Evolutionary conservation across 2,329 filamentous ascomycete species (phyloP).

Genomic region (Colletotrichum brevisporum): DNA sequence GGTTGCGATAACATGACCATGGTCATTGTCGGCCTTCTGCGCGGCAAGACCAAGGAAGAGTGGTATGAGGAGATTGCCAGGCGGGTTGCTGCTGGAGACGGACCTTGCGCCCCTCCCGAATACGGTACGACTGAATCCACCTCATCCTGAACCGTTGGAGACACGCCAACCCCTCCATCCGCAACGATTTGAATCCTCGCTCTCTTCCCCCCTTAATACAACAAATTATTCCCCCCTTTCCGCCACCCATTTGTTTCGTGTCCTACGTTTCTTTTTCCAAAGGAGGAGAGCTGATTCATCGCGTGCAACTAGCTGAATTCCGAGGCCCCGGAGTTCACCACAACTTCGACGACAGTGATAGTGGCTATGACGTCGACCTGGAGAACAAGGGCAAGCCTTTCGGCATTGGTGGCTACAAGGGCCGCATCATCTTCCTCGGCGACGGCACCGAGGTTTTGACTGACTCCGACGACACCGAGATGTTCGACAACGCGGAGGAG

Average conservation of each 20-base stretch:
- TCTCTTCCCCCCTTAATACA: conserved; percentile 38
- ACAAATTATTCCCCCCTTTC: conserved; percentile 28
- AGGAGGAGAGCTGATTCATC: conserved; percentile 42
- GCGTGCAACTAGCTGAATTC: conserved; percentile 77
- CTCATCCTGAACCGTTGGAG: conserved; percentile 40
- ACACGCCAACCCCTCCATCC: conserved; percentile 33
- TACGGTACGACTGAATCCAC: conserved; percentile 82
- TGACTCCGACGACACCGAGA: conserved; percentile 90
- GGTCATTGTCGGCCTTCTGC: conserved; percentile 88
- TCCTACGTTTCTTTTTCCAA: conserved; percentile 32
- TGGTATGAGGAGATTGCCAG: conserved; percentile 98
- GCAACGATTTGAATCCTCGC: conserved; percentile 31
- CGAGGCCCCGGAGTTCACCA: conserved; percentile 86
- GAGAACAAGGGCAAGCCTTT: conserved; percentile 75
- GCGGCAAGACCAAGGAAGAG: conserved; percentile 94
- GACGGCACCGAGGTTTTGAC: conserved; percentile 94
- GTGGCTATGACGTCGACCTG: conserved; percentile 82
- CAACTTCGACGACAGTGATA: conserved; percentile 85
- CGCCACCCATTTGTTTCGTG: conserved; percentile 36
- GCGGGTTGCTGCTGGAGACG: conserved; percentile 95
- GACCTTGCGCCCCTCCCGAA: conserved; percentile 98
- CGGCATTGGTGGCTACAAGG: conserved; percentile 78
- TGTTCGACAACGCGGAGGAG: conserved; percentile 90
- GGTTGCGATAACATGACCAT: conserved; percentile 99
- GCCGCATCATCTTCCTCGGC: conserved; percentile 93